Conservation (phyloP, 2,329 filamentous ascomycete genomes). For the Macrophomina phaseolina region DNA sequence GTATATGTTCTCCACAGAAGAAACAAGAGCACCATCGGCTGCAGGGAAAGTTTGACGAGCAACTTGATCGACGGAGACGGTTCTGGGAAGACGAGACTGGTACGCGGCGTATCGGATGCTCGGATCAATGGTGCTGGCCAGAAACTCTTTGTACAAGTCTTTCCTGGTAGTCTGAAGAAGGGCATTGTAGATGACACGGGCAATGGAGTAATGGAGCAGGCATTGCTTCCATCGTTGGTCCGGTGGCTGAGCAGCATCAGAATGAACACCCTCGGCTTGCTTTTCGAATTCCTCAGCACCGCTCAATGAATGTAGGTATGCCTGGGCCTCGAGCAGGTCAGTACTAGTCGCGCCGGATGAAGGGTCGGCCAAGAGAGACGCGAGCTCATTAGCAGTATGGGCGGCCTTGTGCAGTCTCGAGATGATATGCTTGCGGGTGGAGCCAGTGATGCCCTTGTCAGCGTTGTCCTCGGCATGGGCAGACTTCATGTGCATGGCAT, state of each 20-base stretch:
- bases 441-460: constrained; percentile 75
- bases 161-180: constrained; percentile 70
- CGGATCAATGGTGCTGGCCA: constrained; percentile 86
- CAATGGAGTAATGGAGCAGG: constrained; percentile 74
- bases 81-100: constrained; percentile 85
- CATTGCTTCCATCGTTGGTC: constrained; percentile 74
- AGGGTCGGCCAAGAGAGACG: constrained; percentile 68
- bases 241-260: constrained; percentile 33
- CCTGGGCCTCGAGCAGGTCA: constrained; percentile 83
- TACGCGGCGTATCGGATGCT: constrained; percentile 95
- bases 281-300: constrained; percentile 87
- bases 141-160: constrained; percentile 83
- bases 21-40: constrained; percentile 66
- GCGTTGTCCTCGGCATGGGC: constrained; percentile 76
- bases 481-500: constrained; percentile 93
- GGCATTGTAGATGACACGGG: constrained; percentile 81
- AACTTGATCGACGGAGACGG: constrained; percentile 78
- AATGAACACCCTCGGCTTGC: constrained; percentile 58
- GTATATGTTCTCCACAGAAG: constrained; percentile 73
- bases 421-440: constrained; percentile 84
- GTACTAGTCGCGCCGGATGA: constrained; percentile 66
- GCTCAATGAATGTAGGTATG: constrained; percentile 77
- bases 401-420: constrained; percentile 84
- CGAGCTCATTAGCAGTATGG: constrained; percentile 70
- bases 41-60: constrained; percentile 78